These are phyloP conservation scores for Rhodomyrtus tomentosa DNA, from an alignment of 345 rosid species.

Conservation along the genomic window DNA sequence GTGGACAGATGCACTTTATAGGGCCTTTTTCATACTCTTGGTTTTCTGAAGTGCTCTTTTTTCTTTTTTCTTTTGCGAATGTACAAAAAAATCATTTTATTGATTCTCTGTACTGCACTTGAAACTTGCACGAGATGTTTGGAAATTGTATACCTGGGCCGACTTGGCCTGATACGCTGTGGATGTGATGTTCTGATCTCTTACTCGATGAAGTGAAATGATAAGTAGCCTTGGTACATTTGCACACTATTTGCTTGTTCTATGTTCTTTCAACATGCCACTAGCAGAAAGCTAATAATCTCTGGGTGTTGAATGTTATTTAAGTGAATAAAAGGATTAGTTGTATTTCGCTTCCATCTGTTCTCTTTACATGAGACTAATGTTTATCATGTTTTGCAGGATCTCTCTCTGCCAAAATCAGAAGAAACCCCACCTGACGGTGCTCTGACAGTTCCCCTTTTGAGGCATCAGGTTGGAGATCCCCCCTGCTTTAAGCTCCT, in stretches of 20 bases:
- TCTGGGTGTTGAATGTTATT: not conserved
- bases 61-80: not conserved
- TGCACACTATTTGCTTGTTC: not conserved
- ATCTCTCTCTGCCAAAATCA: conserved; percentile 64
- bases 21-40: not conserved
- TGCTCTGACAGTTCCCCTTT: conserved; percentile 65
- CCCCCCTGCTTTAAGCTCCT: not conserved
- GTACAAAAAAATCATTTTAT: not conserved
- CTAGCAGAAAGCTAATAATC: not conserved
- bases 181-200: not conserved
- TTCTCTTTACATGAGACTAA: not conserved
- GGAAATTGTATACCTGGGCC: not conserved
- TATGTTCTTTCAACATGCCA: not conserved
- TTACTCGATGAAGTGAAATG: not conserved
- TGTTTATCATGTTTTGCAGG: conserved; percentile 36
- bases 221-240: not conserved
- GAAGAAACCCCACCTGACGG: conserved; percentile 82
- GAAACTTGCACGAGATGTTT: not conserved
- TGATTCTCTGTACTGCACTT: not conserved
- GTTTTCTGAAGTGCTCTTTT: not conserved
- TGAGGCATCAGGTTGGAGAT: conserved; percentile 78
- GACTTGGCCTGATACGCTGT: not conserved
- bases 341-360: not conserved
- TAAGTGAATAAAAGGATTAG: not conserved
- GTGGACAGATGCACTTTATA: not conserved